Evolutionary conservation across 441 rosid species (phyloP), one percentile per base, ranked within the genome.

Genomic region (Breynia disticha): DNA sequence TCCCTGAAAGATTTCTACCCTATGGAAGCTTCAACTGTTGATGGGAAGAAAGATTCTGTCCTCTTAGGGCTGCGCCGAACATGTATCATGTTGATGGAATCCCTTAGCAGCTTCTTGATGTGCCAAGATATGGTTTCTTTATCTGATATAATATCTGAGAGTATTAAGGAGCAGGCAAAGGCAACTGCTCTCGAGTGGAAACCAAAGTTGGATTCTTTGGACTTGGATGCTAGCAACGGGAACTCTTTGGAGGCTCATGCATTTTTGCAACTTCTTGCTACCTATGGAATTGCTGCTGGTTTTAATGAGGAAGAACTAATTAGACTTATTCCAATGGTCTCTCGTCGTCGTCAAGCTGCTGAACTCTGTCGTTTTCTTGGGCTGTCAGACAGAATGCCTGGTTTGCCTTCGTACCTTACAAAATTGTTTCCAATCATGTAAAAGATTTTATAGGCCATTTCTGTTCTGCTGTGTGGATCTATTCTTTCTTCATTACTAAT

Each of bases 241-340:
- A 93, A 93, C 66, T 93, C 97, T 21, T 79, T 93, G 82, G 98
- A 93, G 79, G 98, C 97, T 52, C 98, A 93, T 81, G 98, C 97
- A 32, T 93, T 88, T 67, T 72, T 93, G 72, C 97, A 93, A 68
- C 91, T 93, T 51, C 76, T 93, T 50, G 88, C 87, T 44, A 88
- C 90, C 54, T 93, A 88, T 73, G 84, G 72, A 44, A 79, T 93
- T 73, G 91, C 86, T 58, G 82, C 95, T 20, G 83, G 74, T 67
- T 88, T 86, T 64, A 67, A 82, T 1, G 93, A 64, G 71, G 84
- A 83, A 63, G 84, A 79, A 60, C 67, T 93, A 20, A 71, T 65
- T 56, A 76, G 87, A 79, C 76, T 93, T 17, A 73, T 93, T 54
- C 98, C 98, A 39, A 84, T 84, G 97, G 96, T 88, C 67, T 88